Evolutionary conservation across 83 land plant genomes (phyloP).

Genomic region (Diphasiastrum complanatum): DNA sequence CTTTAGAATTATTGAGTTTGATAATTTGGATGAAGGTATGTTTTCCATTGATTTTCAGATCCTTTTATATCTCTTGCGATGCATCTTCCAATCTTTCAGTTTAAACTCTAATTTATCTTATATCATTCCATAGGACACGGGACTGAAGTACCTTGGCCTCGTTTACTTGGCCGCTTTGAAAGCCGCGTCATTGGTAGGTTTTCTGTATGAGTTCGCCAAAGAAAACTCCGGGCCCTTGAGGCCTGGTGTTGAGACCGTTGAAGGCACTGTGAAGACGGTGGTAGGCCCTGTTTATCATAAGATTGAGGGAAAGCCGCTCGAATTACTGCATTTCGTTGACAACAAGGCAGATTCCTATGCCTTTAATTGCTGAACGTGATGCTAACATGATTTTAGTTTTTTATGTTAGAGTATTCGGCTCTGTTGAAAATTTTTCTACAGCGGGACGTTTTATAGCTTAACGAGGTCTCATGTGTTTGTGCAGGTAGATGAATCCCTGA

Average conservation of each 20-base stretch:
- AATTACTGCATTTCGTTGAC: slow-evolving; percentile 62
- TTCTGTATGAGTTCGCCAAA: slow-evolving; percentile 62
- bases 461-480: background rate
- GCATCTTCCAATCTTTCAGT: too few relatives aligned
- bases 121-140: slow-evolving; percentile 14
- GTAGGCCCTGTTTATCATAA: slow-evolving; percentile 67
- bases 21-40: too few relatives aligned
- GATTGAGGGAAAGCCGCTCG: slow-evolving; percentile 51
- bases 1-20: too few relatives aligned
- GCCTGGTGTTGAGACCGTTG: slow-evolving; percentile 70
- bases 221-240: slow-evolving; percentile 78
- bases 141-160: slow-evolving; percentile 64
- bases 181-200: slow-evolving; percentile 38
- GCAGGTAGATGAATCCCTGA: slow-evolving; percentile 58
- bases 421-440: background rate
- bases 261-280: slow-evolving; percentile 69
- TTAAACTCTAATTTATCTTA: too few relatives aligned
- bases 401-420: background rate
- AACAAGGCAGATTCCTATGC: slow-evolving; percentile 40
- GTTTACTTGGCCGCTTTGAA: slow-evolving; percentile 45
- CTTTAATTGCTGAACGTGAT: background rate
- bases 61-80: too few relatives aligned
- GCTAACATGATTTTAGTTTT: background rate
- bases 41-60: too few relatives aligned
- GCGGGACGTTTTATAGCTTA: background rate